These are phyloP conservation scores for Fimicolochytrium jonesii DNA, from an alignment of 192 early-diverging fungal genomes.

Conservation along the genomic window DNA sequence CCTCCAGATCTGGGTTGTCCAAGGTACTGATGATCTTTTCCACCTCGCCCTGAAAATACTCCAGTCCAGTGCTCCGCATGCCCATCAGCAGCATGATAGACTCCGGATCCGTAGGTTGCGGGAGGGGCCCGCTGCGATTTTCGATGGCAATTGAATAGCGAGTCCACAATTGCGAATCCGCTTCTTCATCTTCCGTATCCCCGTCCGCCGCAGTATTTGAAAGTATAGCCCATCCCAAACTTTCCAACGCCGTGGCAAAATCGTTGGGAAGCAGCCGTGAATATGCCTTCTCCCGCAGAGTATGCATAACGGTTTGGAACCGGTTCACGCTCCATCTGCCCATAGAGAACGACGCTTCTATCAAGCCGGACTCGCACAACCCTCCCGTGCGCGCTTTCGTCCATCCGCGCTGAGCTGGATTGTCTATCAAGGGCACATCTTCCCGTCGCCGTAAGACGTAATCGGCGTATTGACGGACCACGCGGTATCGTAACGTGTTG, in stretches of 20 bases:
- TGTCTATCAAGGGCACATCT: too few relatives aligned
- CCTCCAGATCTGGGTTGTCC: neutral
- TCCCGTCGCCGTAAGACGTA: too few relatives aligned
- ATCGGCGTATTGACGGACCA: too few relatives aligned
- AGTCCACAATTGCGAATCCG: slow-evolving; percentile 30
- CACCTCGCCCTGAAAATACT: slow-evolving; percentile 16
- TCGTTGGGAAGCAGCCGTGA: slow-evolving; percentile 1
- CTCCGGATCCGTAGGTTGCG: slow-evolving; percentile 14
- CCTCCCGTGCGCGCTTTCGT: too few relatives aligned
- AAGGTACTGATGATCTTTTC: neutral
- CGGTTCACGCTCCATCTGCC: slow-evolving; percentile 33
- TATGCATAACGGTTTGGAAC: slow-evolving; percentile 20
- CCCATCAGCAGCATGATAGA: slow-evolving; percentile 8
- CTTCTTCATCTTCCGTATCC: slow-evolving; percentile 15
- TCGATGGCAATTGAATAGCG: slow-evolving; percentile 23
- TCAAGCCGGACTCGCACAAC: too few relatives aligned
- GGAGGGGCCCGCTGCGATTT: neutral
- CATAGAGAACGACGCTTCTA: slow-evolving; percentile 28
- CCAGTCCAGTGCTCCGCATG: slow-evolving; percentile 11
- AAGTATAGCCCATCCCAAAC: slow-evolving; percentile 19
- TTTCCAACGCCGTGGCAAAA: slow-evolving; percentile 20
- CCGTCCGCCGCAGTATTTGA: slow-evolving; percentile 22
- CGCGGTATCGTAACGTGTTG: too few relatives aligned
- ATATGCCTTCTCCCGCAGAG: slow-evolving; percentile 19
- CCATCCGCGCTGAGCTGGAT: too few relatives aligned